Base-by-base conservation (phyloP, 805 yeast species). In the Metschnikowia orientalis region DNA sequence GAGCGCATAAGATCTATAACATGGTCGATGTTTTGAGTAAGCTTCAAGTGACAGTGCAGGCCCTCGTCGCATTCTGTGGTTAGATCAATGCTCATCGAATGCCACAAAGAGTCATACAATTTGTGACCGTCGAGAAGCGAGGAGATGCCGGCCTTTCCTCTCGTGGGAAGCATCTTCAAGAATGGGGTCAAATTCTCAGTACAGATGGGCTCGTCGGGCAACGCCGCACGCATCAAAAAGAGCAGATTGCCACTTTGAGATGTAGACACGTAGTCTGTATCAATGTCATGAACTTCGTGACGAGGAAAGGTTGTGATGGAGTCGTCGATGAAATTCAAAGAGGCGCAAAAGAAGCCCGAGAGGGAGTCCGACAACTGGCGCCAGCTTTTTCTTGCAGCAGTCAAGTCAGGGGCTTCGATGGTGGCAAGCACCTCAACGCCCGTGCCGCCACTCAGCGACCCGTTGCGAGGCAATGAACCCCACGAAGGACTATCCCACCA, bases 101-200 rank as follows among this genome's bases (percentile, higher is more conserved):
- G 95, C 97, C 97, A 92, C 42, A 80, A 77, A 0, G 96, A 79
- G 51, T 88, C 95, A 56, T 88, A 92, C 6, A 87, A 73, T 50
- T 80, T 80, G 54, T 87, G 95, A 12, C 98, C 97, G 48, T 88
- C 95, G 15, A 92, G 64, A 25, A 90, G 64, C 0, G 94, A 74
- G 0, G 95, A 75, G 23, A 92, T 64, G 2, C 98, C 98, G 0
- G 94, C 79, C 54, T 80, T 82, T 2, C 96, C 97, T 52, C 86
- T 81, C 8, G 97, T 84, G 3, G 98, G 97, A 18, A 92, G 68
- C 40, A 92, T 65, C 53, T 88, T 89, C 41, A 92, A 57, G 47
- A 90, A 87, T 0, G 98, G 97, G 0, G 98, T 90, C 52, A 92
- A 69, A 59, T 92, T 92, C 56, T 92, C 98, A 0, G 98, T 92